Percentiles rank a stretch among this genome's conserved stretches.
phyloP scores from a whole-genome alignment of 441 rosid genomes.

The Croton laevigatus region DNA sequence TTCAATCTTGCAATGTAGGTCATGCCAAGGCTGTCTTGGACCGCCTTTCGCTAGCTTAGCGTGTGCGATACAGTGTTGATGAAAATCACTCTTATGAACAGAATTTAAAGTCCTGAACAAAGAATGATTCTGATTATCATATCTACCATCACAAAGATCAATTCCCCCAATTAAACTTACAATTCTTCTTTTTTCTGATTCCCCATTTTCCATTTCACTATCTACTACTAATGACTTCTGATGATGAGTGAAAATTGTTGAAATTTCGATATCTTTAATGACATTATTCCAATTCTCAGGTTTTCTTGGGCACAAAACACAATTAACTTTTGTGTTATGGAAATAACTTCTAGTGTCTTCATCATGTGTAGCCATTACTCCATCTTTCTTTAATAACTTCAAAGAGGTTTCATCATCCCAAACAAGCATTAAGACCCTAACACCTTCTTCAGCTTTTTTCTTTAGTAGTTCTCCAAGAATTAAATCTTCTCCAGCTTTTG shows the following conservation, averaged over 20 bases:
- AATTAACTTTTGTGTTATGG: slow-evolving; percentile 62
- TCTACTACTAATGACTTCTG: slow-evolving; percentile 91
- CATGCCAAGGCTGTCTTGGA: slow-evolving; percentile 99
- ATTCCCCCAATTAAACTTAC: slow-evolving; percentile 89
- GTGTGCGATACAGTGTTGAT: slow-evolving; percentile 80
- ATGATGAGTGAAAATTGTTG: slow-evolving; percentile 91
- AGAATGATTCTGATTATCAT: slow-evolving; percentile 81
- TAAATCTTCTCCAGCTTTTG: slow-evolving; percentile 63
- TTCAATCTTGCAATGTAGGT: slow-evolving; percentile 88
- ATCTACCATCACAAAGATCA: slow-evolving; percentile 96
- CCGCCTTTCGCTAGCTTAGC: slow-evolving; percentile 81
- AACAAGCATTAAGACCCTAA: slow-evolving; percentile 70
- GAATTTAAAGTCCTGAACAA: slow-evolving; percentile 83
- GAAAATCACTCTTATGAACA: slow-evolving; percentile 84
- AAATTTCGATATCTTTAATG: slow-evolving; percentile 59
- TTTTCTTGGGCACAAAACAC: slow-evolving; percentile 84
- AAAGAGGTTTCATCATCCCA: slow-evolving; percentile 96
- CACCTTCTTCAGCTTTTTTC: slow-evolving; percentile 84
- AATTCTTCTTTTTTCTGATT: slow-evolving; percentile 55
- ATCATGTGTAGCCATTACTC: slow-evolving; percentile 93
- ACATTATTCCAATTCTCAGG: slow-evolving; percentile 84
- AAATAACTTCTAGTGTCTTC: slow-evolving; percentile 69
- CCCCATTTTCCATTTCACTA: slow-evolving; percentile 48
- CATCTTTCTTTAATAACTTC: slow-evolving; percentile 66
- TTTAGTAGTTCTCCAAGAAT: slow-evolving; percentile 80